Conservation (phyloP, 768 basidiomycete species). For the Naganishia friedmannii region DNA sequence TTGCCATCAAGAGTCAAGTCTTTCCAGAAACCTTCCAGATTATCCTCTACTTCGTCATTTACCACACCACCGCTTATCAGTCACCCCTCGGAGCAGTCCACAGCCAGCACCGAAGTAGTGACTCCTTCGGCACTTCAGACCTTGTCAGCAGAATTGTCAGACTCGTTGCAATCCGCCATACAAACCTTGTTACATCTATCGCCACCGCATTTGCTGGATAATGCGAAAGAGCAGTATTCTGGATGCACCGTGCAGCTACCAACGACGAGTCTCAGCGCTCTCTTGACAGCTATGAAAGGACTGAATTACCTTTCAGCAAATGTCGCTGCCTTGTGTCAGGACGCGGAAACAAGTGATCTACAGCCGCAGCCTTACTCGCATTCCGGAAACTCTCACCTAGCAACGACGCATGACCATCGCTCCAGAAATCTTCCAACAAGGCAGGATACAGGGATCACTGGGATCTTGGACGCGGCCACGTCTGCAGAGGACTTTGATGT, state of each 20-base stretch:
- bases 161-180: slow-evolving; percentile 82
- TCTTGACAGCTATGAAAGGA: slow-evolving; percentile 88
- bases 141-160: slow-evolving; percentile 81
- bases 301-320: slow-evolving; percentile 88
- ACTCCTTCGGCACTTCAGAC: slow-evolving; percentile 42
- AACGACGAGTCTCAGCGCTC: slow-evolving; percentile 77
- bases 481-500: slow-evolving; percentile 76
- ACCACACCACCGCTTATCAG: slow-evolving; percentile 18
- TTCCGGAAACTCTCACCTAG: neutral
- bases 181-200: slow-evolving; percentile 88
- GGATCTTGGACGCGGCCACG: slow-evolving; percentile 29
- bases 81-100: slow-evolving; percentile 25
- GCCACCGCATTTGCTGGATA: slow-evolving; percentile 82
- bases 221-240: slow-evolving; percentile 89
- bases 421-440: slow-evolving; percentile 2
- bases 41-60: neutral
- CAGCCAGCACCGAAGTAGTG: slow-evolving; percentile 4
- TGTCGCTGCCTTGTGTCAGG: slow-evolving; percentile 35
- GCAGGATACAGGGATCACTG: slow-evolving; percentile 12
- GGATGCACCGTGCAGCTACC: slow-evolving; percentile 84
- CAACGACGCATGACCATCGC: neutral
- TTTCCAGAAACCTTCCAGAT: slow-evolving; percentile 17
- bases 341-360: neutral
- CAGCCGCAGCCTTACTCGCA: neutral
- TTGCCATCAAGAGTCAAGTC: slow-evolving; percentile 66